Percentiles rank a stretch among this genome's conserved stretches.
Conservation (phyloP, 2,329 filamentous ascomycete species). For the Penicillium sp. region DNA sequence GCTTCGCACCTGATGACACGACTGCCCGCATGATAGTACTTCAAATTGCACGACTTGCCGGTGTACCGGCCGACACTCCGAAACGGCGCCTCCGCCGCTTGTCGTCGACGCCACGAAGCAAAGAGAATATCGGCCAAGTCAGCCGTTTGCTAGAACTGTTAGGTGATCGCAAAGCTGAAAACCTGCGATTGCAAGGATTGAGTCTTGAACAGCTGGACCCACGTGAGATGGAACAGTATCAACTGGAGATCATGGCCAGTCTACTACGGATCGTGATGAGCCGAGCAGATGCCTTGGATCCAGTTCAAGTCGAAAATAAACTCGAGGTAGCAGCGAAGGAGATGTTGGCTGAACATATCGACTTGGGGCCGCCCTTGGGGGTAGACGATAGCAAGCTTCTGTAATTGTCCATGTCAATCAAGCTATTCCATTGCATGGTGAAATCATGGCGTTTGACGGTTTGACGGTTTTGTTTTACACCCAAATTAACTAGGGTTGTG, state of each 20-base stretch:
- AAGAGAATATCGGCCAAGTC: constrained; percentile 48
- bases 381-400: constrained; percentile 29
- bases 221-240: constrained; percentile 40
- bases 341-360: constrained; percentile 37
- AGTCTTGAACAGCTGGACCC: constrained; percentile 38
- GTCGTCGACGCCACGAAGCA: constrained; percentile 42
- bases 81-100: constrained; percentile 44
- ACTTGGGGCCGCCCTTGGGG: constrained; percentile 33
- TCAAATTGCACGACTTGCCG: constrained; percentile 49
- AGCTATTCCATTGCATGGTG: not conserved
- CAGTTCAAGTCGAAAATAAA: constrained; percentile 34
- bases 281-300: constrained; percentile 29
- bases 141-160: constrained; percentile 47
- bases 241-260: constrained; percentile 46
- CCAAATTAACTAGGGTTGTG: not conserved
- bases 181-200: constrained; percentile 34
- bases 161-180: constrained; percentile 38
- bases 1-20: constrained; percentile 47
- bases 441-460: constrained; percentile 2
- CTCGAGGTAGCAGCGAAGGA: constrained; percentile 38
- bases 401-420: constrained; percentile 7
- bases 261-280: constrained; percentile 44
- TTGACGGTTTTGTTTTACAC: not conserved
- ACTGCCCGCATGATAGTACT: constrained; percentile 51
- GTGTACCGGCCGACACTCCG: constrained; percentile 34